Base-by-base conservation (phyloP, 495 filamentous ascomycete species). In the Lepraria neglecta region DNA sequence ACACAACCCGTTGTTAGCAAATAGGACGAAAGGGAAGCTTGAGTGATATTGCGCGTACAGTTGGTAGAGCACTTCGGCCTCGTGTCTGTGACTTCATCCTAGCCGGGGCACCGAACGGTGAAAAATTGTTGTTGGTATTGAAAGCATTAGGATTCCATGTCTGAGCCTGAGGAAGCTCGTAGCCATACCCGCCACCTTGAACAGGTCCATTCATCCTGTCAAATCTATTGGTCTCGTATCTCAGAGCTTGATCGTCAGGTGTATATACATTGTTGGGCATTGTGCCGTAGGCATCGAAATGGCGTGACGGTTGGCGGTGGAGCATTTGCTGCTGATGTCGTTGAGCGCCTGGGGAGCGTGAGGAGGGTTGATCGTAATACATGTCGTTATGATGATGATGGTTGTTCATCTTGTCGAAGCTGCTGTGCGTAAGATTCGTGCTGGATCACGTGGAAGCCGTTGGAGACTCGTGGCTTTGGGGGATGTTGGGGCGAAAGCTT, bases 201-300 rank as follows among this genome's bases (percentile, higher is more conserved):
- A 81, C 70, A 42, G 77, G 77, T 9, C 80, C 75, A 67, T 84
- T 84, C 64, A 82, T 72, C 61, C 81, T 80, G 66, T 85, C 83
- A 65, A 82, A 82, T 66, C 82, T 78, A 68, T 76, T 77, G 67
- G 73, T 78, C 67, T 82, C 84, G 71, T 80, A 87, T 72, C 80
- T 78, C 65, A 74, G 74, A 76, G 78, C 79, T 58, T 82, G 78
- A 58, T 87, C 85, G 47, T 86, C 84, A 65, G 73, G 69, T 21
- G 70, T 65, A 70, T 84, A 87, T 68, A 87, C 74, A 50, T 82
- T 84, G 52, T 78, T 77, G 33, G 82, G 81, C 74, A 82, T 80
- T 46, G 78, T 74, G 54, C 81, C 81, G 72, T 85, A 87, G 48
- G 82, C 77, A 65, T 88, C 84, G 66, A 87, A 87, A 65, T 90